These are phyloP conservation scores for Parachlorella kessleri DNA, from an alignment of 139 green algal genomes.

Conservation along the genomic window DNA sequence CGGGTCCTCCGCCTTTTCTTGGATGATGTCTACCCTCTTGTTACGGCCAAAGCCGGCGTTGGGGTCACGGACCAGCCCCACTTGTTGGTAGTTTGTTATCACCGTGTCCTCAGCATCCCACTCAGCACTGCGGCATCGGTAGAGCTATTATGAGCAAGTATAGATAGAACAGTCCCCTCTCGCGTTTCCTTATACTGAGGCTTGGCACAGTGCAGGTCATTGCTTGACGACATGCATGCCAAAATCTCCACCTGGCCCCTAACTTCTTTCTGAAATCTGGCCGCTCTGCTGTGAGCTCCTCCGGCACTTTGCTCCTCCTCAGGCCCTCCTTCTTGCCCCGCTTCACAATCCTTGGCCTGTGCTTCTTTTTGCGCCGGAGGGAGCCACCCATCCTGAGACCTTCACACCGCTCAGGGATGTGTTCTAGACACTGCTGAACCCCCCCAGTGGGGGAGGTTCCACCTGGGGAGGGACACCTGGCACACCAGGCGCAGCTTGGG, in stretches of 20 bases:
- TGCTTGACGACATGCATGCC: no score
- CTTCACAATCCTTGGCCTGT: conserved; percentile 36
- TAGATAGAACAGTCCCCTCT: no score
- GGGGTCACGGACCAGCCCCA: conserved; percentile 29
- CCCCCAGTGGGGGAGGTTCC: no score
- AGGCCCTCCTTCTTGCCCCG: conserved; percentile 27
- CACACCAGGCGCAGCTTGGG: no score
- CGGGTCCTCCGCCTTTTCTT: conserved; percentile 20
- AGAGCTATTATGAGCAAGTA: no score
- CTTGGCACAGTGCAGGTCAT: no score
- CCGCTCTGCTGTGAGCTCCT: conserved; percentile 17
- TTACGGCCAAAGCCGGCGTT: conserved; percentile 42
- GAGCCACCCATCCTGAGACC: conserved; percentile 31
- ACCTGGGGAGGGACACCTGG: no score
- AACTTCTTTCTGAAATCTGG: conserved; percentile 30
- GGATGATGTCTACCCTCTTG: conserved; percentile 5
- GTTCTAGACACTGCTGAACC: no score
- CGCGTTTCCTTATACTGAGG: no score
- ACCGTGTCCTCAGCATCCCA: not conserved
- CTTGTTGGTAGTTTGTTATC: conserved; percentile 33
- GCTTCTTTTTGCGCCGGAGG: conserved; percentile 30
- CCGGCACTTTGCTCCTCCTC: conserved; percentile 26
- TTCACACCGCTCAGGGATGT: no score
- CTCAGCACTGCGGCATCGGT: no score
- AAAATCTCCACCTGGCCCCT: conserved; percentile 30